Evolutionary conservation across 2,329 filamentous ascomycete species (phyloP).

Genomic region (Conoideocrella luteorostrata): DNA sequence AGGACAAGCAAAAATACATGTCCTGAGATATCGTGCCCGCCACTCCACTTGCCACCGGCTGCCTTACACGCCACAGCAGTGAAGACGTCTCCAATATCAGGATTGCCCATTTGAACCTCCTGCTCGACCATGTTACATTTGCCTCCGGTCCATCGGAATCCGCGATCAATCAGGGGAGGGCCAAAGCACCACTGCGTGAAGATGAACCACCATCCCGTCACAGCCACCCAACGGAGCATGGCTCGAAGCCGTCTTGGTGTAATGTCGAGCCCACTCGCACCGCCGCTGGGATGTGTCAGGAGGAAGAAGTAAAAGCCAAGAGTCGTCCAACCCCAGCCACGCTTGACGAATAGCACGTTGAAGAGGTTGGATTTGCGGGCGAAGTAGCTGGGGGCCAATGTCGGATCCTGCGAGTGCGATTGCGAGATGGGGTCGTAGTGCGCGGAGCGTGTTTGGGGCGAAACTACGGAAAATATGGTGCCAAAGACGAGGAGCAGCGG

Average conservation of each 20-base stretch:
- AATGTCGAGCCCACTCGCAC: constrained; percentile 17
- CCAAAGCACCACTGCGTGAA: constrained; percentile 98
- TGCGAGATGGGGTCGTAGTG: constrained; percentile 58
- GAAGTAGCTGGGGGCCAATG: constrained; percentile 73
- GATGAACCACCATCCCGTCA: constrained; percentile 75
- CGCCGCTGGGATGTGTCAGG: constrained; percentile 56
- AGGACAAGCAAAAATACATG: constrained; percentile 91
- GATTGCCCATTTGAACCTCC: constrained; percentile 39
- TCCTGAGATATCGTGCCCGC: constrained; percentile 94
- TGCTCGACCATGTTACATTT: constrained; percentile 60
- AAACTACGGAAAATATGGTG: constrained; percentile 71
- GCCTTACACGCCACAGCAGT: constrained; percentile 77
- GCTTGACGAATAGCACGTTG: constrained; percentile 90
- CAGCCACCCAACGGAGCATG: constrained; percentile 58
- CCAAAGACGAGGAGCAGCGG: constrained; percentile 74
- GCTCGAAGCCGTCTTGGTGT: constrained; percentile 46
- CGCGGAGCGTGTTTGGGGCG: constrained; percentile 60
- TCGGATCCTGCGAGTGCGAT: constrained; percentile 51
- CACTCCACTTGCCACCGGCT: constrained; percentile 76
- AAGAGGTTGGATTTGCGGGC: constrained; percentile 89
- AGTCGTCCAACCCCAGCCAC: constrained; percentile 89
- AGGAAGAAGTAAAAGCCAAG: constrained; percentile 65
- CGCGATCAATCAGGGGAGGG: constrained; percentile 79
- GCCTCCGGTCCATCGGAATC: constrained; percentile 84
- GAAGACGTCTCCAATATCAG: constrained; percentile 46